A percentile compares a stretch with the other conserved stretches of the same genome.
Evolutionary conservation across 1,284 basidiomycete genomes (phyloP).

Genomic region (Tremellales sp.): DNA sequence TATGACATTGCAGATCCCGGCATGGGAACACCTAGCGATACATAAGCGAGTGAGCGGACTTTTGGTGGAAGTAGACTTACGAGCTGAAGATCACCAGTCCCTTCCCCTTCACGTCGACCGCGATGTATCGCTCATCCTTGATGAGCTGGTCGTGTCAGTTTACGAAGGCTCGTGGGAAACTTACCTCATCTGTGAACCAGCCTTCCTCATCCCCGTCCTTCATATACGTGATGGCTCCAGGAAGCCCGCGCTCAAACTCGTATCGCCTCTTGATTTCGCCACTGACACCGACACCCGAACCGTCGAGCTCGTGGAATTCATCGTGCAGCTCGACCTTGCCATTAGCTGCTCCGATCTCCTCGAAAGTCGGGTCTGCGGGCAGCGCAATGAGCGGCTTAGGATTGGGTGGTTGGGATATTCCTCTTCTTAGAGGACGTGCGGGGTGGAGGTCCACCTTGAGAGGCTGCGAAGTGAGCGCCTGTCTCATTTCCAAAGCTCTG

Average conservation of each 20-base stretch:
- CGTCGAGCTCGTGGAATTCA: conserved; percentile 59
- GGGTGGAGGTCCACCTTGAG: conserved; percentile 70
- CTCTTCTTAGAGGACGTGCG: conserved; percentile 65
- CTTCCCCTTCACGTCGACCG: conserved; percentile 69
- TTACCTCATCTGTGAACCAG: conserved; percentile 64
- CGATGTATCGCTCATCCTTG: conserved; percentile 75
- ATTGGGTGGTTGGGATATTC: conserved; percentile 61
- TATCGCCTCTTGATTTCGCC: conserved; percentile 71
- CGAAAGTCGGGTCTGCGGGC: conserved; percentile 66
- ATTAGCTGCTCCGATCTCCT: conserved; percentile 57
- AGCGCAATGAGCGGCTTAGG: conserved; percentile 60
- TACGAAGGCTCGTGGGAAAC: conserved; percentile 13
- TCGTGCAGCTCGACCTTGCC: conserved; percentile 60
- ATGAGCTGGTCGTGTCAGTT: conserved; percentile 55
- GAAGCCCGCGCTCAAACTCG: conserved; percentile 62
- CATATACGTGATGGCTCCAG: conserved; percentile 65
- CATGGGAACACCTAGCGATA: conserved; percentile 71
- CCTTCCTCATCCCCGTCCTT: conserved; percentile 39
- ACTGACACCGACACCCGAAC: conserved; percentile 62
- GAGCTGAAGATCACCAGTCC: conserved; percentile 77
- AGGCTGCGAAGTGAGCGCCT: conserved; percentile 28
- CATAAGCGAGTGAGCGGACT: no score
- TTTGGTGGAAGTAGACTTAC: conserved; percentile 49
- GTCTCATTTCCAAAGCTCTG: conserved; percentile 58
- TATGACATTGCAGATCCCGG: conserved; percentile 76